Evolutionary conservation across 148 eudicot species (phyloP), one percentile per base, ranked within the genome.

Genomic region (Rhododendron griersonianum): DNA sequence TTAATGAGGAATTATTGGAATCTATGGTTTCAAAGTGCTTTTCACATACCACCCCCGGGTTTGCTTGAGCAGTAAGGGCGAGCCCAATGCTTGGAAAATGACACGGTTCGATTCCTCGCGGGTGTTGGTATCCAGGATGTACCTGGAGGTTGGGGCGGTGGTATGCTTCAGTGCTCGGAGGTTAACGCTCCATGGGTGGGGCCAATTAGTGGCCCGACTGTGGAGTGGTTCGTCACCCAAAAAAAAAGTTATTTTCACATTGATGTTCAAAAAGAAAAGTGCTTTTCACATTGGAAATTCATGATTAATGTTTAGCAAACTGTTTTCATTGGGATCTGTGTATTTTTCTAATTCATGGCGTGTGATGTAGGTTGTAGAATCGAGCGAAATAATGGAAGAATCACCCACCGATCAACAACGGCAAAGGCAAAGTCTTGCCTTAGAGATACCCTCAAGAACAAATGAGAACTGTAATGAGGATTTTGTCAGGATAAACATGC

Each of bases 361-460:
- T 73, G 53, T 45, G 33, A 61, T 83, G 77, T 81, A 97, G 99
- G 93, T 82, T 89, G 93, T 79, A 81, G 90, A 87, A 82, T 53
- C 88, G 18, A 89, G 91, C 86, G 99, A 97, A 91, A 97, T 95
- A 78, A 89, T 90, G 37, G 99, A 95, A 91, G 99, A 92, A 82
- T 39, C 51, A 13, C 48, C 90, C 37, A 82, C 30, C 47, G 84
- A 87, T 61, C 90, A 84, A 78, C 88, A 89, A n/a, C 86, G 77
- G 25, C 84, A 80, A 63, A 89, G 89, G 18, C 91, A 83, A 87
- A 85, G 88, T 76, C 88, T 93, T 47, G 83, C 86, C 33, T 10
- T 93, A 67, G 93, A 93, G 78, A 91, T 95, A 88, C 93, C 94
- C 39, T 78, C 91, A 57, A 82, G 86, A 88, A 85, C 81, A 78